Evolutionary conservation across 352 stramenopile species (phyloP), one percentile per base, ranked within the genome.

Genomic region (Phytophthora pinifolia): DNA sequence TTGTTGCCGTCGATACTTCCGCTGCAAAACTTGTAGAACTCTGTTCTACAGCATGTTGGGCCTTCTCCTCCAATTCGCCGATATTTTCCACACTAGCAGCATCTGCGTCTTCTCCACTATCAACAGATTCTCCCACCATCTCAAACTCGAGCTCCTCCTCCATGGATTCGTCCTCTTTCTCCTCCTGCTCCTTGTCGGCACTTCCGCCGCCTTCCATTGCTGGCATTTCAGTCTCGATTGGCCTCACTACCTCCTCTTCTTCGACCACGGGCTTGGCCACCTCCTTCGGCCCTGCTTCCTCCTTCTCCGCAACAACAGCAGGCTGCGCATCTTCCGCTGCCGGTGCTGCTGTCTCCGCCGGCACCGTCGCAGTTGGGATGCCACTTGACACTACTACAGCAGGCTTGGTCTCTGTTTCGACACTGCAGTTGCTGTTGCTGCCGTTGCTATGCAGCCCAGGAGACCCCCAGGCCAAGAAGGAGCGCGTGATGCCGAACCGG

Each of bases 401-500:
- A 30, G 1, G 14, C 38, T 39, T 35, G 13, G n/a, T 13, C 27
- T 64, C 32, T 8, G 20, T 30, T 25, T 43, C 34, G 8, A 39
- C 17, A 15, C 18, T 18, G 20, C 31, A 52, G 15, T 29, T 18
- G n/a, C n/a, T 30, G 20, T 25, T 15, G 22, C 22, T 38, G 13
- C 12, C 17, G 10, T 49, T 54, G 14, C 30, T 29, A 9, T 35
- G 14, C 9, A 29, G 25, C 25, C 25, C 25, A 29, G 32, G 36
- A 3, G 39, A 13, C 10, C 22, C 57, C 67, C 67, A 76, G 9
- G 41, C 45, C 36, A 41, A 46, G 53, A 59, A 76, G 4, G 63
- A 58, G 13, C 45, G 59, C 12, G 41, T 66, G 20, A 58, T 39
- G 30, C 66, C 67, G 15, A 56, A 25, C 39, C 25, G 36, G 29